Base-by-base conservation (phyloP, 345 rosid genomes). In the Abelmoschus esculentus region DNA sequence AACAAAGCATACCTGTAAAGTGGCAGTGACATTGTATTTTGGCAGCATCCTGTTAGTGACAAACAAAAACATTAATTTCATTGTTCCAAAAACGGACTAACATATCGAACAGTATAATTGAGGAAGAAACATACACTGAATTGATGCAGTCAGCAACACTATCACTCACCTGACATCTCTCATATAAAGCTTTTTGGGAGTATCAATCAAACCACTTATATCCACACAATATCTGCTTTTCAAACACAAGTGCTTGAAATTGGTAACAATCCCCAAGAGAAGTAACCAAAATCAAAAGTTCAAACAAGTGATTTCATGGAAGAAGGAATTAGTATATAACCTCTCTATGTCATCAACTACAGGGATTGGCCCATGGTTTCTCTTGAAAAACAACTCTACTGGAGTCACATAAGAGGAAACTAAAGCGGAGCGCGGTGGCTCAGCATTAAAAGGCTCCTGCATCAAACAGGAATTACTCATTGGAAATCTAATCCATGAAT, bases 281-380 rank as follows among this genome's bases (percentile, higher is more conserved):
- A 9, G 38, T 0, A 65, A 44, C 53, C 10, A 42, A 13, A 28
- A 42, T 32, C 63, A 66, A 14, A 34, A 26, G 13, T 55, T 66
- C 56, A 29, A 76, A 64, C 15, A 56, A 57, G 63, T 28, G 32
- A 6, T n/a, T 29, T 5, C 56, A 67, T n/a, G 64, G 46, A 32
- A 71, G 19, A 49, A 29, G 17, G 36, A 36, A 28, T 60, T 68
- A 5, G 66, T 15, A 47, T 53, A 19, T 46, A 69, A 88, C 97
- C 90, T 84, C 38, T 84, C 81, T 13, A 88, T 73, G 73, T 91
- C 89, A 72, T 89, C 93, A 62, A 89, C 87, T 3, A 88, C 60
- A 5, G 97, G 98, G 9, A 93, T 88, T 3, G 96, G 96, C 6
- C 97, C 98, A 76, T 91, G 98, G 73, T 88, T 93, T 71, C 98